Evolutionary conservation across 1,284 basidiomycete species (phyloP).

Genomic region (Golubevia pallescens): DNA sequence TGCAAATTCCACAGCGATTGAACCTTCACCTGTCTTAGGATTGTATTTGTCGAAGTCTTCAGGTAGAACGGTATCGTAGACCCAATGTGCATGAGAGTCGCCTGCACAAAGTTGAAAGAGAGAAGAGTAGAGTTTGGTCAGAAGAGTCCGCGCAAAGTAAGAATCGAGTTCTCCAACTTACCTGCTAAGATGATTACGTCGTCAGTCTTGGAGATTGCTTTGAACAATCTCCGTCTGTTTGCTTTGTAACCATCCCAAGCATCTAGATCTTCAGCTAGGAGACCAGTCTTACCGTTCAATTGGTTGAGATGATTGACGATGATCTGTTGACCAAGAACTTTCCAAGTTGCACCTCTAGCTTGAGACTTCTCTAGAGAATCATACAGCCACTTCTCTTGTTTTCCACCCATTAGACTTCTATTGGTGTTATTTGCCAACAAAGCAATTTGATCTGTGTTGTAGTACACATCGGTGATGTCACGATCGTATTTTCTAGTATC

Average conservation of each 20-base stretch:
- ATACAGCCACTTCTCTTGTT: conserved; percentile 72
- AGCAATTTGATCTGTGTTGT: conserved; percentile 68
- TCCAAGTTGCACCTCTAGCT: conserved; percentile 70
- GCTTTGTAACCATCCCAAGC: conserved; percentile 74
- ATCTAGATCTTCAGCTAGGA: conserved; percentile 70
- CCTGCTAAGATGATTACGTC: conserved; percentile 67
- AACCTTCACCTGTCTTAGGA: conserved; percentile 69
- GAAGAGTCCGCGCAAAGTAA: too few relatives aligned
- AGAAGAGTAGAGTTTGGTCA: too few relatives aligned
- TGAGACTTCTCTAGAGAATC: conserved; percentile 69
- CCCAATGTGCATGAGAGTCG: conserved; percentile 75
- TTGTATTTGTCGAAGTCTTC: conserved; percentile 66
- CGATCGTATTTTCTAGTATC: conserved; percentile 74
- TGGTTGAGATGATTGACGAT: conserved; percentile 24
- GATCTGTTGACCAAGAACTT: conserved; percentile 69
- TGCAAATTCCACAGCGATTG: conserved; percentile 74
- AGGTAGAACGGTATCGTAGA: conserved; percentile 65
- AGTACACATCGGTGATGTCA: conserved; percentile 73
- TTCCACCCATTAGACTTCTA: conserved; percentile 68
- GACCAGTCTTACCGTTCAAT: conserved; percentile 49
- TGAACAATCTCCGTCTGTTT: conserved; percentile 71
- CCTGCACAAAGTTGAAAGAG: too few relatives aligned
- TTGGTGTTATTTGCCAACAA: conserved; percentile 32
- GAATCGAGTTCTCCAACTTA: too few relatives aligned
- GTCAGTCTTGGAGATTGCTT: conserved; percentile 70